phyloP scores from a whole-genome alignment of 768 basidiomycete genomes.

The Termitomyces sp. region DNA sequence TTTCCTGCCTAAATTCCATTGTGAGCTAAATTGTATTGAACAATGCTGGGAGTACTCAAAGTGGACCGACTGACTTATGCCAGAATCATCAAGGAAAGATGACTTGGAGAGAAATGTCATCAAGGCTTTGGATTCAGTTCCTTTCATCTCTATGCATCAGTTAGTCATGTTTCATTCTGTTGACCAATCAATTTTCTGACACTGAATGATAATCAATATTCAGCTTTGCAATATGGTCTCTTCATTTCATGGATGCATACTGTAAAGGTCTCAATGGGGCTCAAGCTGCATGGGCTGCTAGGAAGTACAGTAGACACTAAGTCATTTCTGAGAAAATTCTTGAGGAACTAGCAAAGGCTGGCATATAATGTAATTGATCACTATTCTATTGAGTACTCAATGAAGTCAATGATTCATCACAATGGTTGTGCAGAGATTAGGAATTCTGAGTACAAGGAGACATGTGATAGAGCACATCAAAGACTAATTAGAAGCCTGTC shows the following conservation, averaged over 20 bases:
- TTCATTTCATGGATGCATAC: constrained; percentile 1
- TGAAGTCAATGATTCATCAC: background rate
- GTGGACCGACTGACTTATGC: too few species aligned
- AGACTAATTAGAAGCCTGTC: background rate
- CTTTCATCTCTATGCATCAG: too few species aligned
- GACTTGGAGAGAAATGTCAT: too few species aligned
- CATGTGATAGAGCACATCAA: too few species aligned
- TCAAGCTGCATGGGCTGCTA: background rate
- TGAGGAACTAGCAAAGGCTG: background rate
- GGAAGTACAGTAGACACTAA: background rate
- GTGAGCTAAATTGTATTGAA: too few species aligned
- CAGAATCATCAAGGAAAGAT: too few species aligned
- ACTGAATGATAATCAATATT: too few species aligned
- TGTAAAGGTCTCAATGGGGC: background rate
- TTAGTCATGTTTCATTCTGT: background rate
- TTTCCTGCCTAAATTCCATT: too few species aligned
- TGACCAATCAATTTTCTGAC: background rate
- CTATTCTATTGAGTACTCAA: background rate
- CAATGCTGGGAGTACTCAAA: too few species aligned
- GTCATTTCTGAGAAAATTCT: background rate
- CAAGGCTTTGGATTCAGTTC: too few species aligned
- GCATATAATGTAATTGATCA: background rate
- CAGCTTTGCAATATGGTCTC: background rate
- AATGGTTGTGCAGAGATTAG: background rate
- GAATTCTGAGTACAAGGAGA: too few species aligned